A percentile compares a stretch with the other conserved stretches of the same genome.
Evolutionary conservation across 2,329 filamentous ascomycete genomes (phyloP).

Genomic region (Penicillium sp.): DNA sequence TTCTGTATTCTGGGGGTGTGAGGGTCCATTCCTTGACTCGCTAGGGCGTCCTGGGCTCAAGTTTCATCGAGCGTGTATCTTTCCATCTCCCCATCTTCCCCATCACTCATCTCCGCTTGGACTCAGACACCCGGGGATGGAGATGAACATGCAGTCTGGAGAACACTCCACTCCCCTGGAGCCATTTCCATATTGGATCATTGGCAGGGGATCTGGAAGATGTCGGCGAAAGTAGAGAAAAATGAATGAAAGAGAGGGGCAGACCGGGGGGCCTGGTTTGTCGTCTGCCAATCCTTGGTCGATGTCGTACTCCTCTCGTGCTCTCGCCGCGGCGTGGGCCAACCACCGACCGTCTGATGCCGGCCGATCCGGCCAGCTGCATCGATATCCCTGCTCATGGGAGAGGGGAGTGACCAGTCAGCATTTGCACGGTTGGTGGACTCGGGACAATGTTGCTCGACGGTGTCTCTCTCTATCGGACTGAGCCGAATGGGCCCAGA

Average conservation of each 20-base stretch:
- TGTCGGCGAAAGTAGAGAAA: neutral
- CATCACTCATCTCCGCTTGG: too few species aligned
- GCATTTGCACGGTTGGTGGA: neutral
- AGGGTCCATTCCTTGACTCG: too few species aligned
- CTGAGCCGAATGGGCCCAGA: neutral
- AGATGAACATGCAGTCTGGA: too few species aligned
- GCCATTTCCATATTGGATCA: too few species aligned
- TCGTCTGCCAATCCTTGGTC: neutral
- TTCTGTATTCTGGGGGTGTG: too few species aligned
- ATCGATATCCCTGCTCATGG: neutral
- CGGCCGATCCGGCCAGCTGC: slow-evolving; percentile 1
- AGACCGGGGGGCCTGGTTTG: neutral
- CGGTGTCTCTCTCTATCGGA: neutral
- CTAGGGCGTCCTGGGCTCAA: too few species aligned
- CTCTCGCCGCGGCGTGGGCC: neutral
- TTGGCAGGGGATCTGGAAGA: too few species aligned
- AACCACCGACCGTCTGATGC: neutral
- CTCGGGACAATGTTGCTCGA: neutral
- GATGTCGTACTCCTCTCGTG: neutral
- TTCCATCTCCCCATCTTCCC: too few species aligned
- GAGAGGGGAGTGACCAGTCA: neutral
- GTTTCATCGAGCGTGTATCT: too few species aligned
- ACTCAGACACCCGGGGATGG: too few species aligned
- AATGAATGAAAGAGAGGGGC: neutral
- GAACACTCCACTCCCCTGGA: too few species aligned